These are phyloP conservation scores for Perilla frutescens DNA, from an alignment of 257 asterid species.

Conservation along the genomic window DNA sequence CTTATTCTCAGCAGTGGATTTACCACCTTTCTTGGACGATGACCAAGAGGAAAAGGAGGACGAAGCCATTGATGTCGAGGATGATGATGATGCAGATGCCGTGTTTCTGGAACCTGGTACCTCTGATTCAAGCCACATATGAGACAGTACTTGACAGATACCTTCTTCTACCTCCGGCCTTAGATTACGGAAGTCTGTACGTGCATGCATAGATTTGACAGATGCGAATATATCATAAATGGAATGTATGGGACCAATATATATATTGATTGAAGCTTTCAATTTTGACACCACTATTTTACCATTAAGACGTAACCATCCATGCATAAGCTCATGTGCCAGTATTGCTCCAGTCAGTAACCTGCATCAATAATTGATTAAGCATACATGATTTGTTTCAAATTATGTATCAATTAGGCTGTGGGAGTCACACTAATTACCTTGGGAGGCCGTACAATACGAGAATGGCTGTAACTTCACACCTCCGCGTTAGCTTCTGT, in stretches of 20 bases:
- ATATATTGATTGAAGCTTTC: not conserved
- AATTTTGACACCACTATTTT: not conserved
- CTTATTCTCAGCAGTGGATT: constrained; percentile 70
- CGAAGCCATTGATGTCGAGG: constrained; percentile 42
- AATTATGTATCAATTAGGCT: not conserved
- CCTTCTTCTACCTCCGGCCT: constrained; percentile 93
- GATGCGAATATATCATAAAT: no score
- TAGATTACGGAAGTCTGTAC: constrained; percentile 74
- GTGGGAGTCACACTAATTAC: constrained; percentile 42
- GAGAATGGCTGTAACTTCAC: constrained; percentile 97
- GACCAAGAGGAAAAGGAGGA: constrained; percentile 37
- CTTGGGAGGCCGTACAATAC: constrained; percentile 97
- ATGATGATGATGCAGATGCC: constrained; percentile 47
- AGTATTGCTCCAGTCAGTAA: constrained; percentile 95
- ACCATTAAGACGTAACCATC: constrained; percentile 97
- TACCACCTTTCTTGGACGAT: constrained; percentile 65
- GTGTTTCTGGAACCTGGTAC: constrained; percentile 55
- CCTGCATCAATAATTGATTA: constrained; percentile 48
- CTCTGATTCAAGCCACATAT: constrained; percentile 95
- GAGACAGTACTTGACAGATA: constrained; percentile 90
- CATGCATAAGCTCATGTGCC: constrained; percentile 98
- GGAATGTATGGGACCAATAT: no score
- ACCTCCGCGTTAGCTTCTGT: constrained; percentile 79
- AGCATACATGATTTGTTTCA: not conserved
- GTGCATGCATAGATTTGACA: not conserved